These are phyloP conservation scores for Cercospora sp. DNA, from an alignment of 2,329 filamentous ascomycete species.

Conservation along the genomic window DNA sequence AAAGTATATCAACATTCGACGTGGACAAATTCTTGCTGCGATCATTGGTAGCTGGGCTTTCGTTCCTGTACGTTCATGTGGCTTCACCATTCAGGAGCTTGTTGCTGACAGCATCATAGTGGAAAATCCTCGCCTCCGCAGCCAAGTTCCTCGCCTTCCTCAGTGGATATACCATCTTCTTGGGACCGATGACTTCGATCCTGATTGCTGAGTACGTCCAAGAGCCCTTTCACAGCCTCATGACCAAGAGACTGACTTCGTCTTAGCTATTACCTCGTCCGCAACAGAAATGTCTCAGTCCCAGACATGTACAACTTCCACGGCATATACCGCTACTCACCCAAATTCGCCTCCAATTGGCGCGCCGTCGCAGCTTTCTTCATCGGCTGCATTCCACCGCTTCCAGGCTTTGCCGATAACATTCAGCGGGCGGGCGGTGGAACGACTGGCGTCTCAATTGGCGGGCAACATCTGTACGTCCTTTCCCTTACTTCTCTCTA, in stretches of 20 bases:
- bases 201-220: conserved; percentile 53
- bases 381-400: conserved; percentile 55
- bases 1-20: conserved; percentile 50
- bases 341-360: conserved; percentile 56
- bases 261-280: conserved; percentile 55
- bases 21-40: conserved; percentile 40
- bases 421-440: conserved; percentile 41
- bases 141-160: conserved; percentile 50
- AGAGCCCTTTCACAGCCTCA: neutral
- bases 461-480: conserved; percentile 48
- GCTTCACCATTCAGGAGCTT: too few species aligned
- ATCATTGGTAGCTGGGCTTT: conserved; percentile 42
- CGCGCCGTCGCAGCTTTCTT: conserved; percentile 59
- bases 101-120: conserved; percentile 15
- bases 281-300: conserved; percentile 50
- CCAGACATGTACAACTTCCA: conserved; percentile 54
- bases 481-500: too few species aligned
- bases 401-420: conserved; percentile 56
- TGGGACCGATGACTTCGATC: conserved; percentile 63
- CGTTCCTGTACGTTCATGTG: conserved; percentile 29
- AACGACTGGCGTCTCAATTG: conserved; percentile 44
- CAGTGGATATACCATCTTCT: conserved; percentile 64
- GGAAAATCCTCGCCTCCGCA: conserved; percentile 41
- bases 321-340: conserved; percentile 53
- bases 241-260: neutral